These are phyloP conservation scores for Ramularia endophylla DNA, from an alignment of 2,329 filamentous ascomycete genomes.

Conservation along the genomic window DNA sequence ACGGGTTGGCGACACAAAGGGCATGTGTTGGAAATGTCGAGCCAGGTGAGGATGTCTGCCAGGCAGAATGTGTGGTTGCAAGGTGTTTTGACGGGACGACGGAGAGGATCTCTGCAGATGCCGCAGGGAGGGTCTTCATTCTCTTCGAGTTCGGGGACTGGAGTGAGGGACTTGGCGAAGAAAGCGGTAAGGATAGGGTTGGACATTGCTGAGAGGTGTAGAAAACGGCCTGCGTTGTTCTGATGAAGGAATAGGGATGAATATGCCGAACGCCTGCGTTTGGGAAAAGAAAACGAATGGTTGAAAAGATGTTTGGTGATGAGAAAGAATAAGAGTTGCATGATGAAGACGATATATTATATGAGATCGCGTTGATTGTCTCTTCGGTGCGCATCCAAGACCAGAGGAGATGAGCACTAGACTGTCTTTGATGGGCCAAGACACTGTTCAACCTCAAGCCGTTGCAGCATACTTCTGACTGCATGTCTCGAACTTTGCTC, in stretches of 20 bases:
- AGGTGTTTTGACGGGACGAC: neutral
- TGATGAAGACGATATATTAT: too few relatives aligned
- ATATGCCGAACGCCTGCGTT: too few relatives aligned
- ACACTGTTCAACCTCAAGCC: too few relatives aligned
- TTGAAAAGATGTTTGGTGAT: too few relatives aligned
- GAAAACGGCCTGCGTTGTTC: neutral
- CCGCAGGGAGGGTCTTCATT: neutral
- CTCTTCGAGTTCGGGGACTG: neutral
- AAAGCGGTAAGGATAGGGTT: neutral
- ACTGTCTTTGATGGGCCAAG: too few relatives aligned
- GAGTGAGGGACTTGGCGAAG: neutral
- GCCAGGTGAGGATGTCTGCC: neutral
- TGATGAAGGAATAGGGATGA: too few relatives aligned
- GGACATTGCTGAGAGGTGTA: neutral
- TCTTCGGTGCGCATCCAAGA: too few relatives aligned
- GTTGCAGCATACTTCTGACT: too few relatives aligned
- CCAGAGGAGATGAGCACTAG: too few relatives aligned
- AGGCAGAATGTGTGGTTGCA: neutral
- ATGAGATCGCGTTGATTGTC: too few relatives aligned
- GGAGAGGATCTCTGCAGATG: neutral
- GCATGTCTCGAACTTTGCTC: too few relatives aligned
- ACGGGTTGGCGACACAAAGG: neutral
- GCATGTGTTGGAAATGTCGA: neutral
- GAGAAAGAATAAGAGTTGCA: neutral
- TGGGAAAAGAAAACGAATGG: too few relatives aligned